Evolutionary conservation across 495 filamentous ascomycete genomes (phyloP).

Genomic region (Penicillium waksmanii): DNA sequence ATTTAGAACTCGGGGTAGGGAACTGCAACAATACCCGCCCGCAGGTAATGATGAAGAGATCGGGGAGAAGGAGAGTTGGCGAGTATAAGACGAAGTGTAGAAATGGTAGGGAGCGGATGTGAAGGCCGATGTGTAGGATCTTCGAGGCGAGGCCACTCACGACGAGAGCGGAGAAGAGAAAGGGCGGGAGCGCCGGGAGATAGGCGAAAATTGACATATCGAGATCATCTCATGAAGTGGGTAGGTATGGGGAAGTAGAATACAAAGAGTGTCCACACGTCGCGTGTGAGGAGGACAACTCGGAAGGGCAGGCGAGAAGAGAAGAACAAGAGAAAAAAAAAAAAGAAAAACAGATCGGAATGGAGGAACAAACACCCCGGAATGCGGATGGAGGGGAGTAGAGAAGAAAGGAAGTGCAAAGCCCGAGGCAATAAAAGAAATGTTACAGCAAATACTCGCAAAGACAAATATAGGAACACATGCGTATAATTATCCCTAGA

Average conservation of each 20-base stretch:
- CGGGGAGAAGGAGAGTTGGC: slow-evolving; percentile 40
- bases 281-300: not conserved
- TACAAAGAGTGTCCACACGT: slow-evolving; percentile 5
- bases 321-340: slow-evolving; percentile 10
- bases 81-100: slow-evolving; percentile 43
- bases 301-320: not conserved
- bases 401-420: slow-evolving; percentile 1
- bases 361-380: slow-evolving; percentile 18
- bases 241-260: slow-evolving; percentile 5
- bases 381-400: slow-evolving; percentile 11
- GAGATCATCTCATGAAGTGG: slow-evolving; percentile 27
- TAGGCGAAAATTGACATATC: slow-evolving; percentile 26
- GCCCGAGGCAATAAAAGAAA: not conserved
- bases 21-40: slow-evolving; percentile 34
- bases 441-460: not conserved
- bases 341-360: slow-evolving; percentile 12
- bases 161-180: slow-evolving; percentile 40
- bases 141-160: slow-evolving; percentile 43
- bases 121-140: slow-evolving; percentile 39
- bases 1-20: slow-evolving; percentile 22
- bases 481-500: too few species aligned
- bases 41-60: slow-evolving; percentile 38
- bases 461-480: not conserved
- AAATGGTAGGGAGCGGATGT: slow-evolving; percentile 39
- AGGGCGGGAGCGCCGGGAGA: slow-evolving; percentile 33